Evolutionary conservation across 169 alveolate genomes (phyloP).

Genomic region (Miamiensis avidus): DNA sequence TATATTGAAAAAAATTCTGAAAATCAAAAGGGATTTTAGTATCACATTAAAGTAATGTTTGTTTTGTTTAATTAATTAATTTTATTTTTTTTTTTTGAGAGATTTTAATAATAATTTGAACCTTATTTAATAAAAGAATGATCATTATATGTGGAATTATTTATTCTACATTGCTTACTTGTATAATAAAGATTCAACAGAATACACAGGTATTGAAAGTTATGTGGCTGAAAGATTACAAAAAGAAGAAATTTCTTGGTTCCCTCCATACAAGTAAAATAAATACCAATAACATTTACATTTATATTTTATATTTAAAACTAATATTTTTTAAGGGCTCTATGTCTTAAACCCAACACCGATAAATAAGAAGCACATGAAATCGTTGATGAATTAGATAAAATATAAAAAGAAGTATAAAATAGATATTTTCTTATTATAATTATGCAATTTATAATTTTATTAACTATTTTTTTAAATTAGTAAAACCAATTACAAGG

Average conservation of each 20-base stretch:
- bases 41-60: constrained; percentile 50
- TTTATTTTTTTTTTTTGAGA: not conserved
- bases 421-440: not conserved
- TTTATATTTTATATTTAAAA: too few species aligned
- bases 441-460: too few species aligned
- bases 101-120: too few species aligned
- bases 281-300: not conserved
- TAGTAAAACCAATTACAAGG: not conserved
- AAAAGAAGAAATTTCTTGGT: constrained; percentile 48
- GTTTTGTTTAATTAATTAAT: too few species aligned
- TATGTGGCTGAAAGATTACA: constrained; percentile 46
- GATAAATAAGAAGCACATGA: constrained; percentile 16
- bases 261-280: constrained; percentile 40
- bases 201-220: constrained; percentile 71
- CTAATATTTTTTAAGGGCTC: constrained; percentile 16
- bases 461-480: too few species aligned
- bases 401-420: constrained; percentile 7
- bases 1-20: constrained; percentile 58
- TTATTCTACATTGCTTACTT: constrained; percentile 65
- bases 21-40: constrained; percentile 52
- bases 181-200: constrained; percentile 63
- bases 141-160: constrained; percentile 69
- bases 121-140: constrained; percentile 21
- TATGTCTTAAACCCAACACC: constrained; percentile 19
- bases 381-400: constrained; percentile 14